Conservation (phyloP, 2,329 filamentous ascomycete genomes). For the Tolypocladium sp. region DNA sequence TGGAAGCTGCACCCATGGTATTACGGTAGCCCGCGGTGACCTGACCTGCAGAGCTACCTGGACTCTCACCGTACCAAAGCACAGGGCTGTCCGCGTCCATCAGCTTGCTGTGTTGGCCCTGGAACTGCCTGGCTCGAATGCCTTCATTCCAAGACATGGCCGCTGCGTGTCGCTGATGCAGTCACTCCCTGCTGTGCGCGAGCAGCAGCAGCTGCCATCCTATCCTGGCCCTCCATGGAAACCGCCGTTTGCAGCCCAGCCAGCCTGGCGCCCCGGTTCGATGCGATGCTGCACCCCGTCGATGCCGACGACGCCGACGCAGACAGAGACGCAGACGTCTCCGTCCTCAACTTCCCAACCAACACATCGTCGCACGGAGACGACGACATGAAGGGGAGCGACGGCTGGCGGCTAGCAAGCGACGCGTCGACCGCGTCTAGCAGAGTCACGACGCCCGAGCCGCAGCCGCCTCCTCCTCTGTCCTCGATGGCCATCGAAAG, state of each 20-base stretch:
- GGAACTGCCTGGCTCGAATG: slow-evolving; percentile 1
- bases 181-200: slow-evolving; percentile 1
- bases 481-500: background rate
- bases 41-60: background rate
- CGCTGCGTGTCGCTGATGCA: slow-evolving; percentile 5
- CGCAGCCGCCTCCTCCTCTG: slow-evolving; percentile 6
- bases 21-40: background rate
- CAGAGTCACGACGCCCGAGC: slow-evolving; percentile 17
- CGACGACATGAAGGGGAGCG: slow-evolving; percentile 15
- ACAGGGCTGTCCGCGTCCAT: background rate
- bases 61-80: background rate
- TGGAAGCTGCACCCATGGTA: background rate
- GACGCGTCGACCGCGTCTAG: slow-evolving; percentile 19
- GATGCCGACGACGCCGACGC: background rate
- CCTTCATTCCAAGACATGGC: slow-evolving; percentile 4
- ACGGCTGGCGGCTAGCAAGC: slow-evolving; percentile 14
- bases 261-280: background rate
- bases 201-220: background rate
- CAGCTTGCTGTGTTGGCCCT: background rate
- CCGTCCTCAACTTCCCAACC: slow-evolving; percentile 4
- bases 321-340: background rate
- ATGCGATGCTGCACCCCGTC: background rate
- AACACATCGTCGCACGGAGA: slow-evolving; percentile 15
- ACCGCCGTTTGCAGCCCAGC: background rate
- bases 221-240: background rate